Conservation (phyloP, 345 rosid genomes). For the Geranium rotundifolium region DNA sequence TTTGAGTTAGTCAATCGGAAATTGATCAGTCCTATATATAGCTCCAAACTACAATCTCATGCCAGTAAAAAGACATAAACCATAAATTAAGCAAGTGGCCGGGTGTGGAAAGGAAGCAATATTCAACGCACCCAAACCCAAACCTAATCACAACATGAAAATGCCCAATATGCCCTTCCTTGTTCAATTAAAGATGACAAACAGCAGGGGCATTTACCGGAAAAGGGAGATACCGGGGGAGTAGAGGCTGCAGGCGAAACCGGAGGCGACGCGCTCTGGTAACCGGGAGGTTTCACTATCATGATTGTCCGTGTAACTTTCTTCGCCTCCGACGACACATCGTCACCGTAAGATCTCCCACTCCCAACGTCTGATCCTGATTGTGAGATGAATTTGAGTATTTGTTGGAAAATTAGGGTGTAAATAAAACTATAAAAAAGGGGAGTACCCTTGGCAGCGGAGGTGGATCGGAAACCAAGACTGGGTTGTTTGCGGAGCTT, state of each 20-base stretch:
- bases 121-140: no score
- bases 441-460: slow-evolving; percentile 64
- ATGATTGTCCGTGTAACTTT: slow-evolving; percentile 76
- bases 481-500: slow-evolving; percentile 75
- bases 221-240: slow-evolving; percentile 69
- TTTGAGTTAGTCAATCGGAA: no score
- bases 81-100: no score
- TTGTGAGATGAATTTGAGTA: slow-evolving; percentile 2
- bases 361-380: slow-evolving; percentile 51
- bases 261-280: slow-evolving; percentile 63
- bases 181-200: no score
- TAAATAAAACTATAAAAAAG: background rate
- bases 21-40: no score
- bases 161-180: no score
- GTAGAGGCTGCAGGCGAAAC: slow-evolving; percentile 79
- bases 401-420: background rate
- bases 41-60: no score
- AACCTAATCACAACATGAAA: no score
- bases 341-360: slow-evolving; percentile 42
- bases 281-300: slow-evolving; percentile 82
- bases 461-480: slow-evolving; percentile 52
- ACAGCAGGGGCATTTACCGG: slow-evolving; percentile 29
- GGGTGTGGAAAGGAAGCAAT: no score
- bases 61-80: no score
- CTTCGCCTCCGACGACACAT: slow-evolving; percentile 25